phyloP scores from a whole-genome alignment of 805 yeast species.

The Cyberlindnera nakhonratchasimensis region DNA sequence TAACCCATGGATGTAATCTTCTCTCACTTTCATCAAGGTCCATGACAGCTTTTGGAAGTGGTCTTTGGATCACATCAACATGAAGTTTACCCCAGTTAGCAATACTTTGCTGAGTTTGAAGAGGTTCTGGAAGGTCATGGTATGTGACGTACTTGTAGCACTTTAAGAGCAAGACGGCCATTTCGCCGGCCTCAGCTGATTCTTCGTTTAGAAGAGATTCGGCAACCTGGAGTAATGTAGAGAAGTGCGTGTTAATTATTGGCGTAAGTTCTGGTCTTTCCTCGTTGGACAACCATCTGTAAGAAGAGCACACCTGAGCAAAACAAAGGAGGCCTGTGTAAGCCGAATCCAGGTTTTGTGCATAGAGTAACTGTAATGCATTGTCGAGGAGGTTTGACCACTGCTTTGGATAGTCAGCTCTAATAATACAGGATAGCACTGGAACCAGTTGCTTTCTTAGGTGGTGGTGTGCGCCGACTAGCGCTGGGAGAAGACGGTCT shows the following conservation, averaged over 20 bases:
- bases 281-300: conserved; percentile 65
- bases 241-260: conserved; percentile 56
- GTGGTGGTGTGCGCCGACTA: conserved; percentile 45
- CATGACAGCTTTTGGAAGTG: conserved; percentile 51
- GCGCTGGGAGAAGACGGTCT: conserved; percentile 61
- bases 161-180: conserved; percentile 71
- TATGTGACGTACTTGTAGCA: conserved; percentile 73
- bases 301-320: conserved; percentile 64
- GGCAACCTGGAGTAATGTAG: conserved; percentile 64
- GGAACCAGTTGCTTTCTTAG: conserved; percentile 45
- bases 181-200: conserved; percentile 55
- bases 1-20: conserved; percentile 58
- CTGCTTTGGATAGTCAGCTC: conserved; percentile 44
- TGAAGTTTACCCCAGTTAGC: conserved; percentile 76
- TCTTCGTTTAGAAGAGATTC: conserved; percentile 44
- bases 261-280: conserved; percentile 51
- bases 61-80: conserved; percentile 58
- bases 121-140: conserved; percentile 63
- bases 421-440: conserved; percentile 49
- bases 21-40: conserved; percentile 52
- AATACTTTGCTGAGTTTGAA: conserved; percentile 51
- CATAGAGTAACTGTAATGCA: conserved; percentile 43
- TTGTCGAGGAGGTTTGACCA: conserved; percentile 55
- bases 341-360: conserved; percentile 40
- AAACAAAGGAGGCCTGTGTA: conserved; percentile 70